Base-by-base conservation (phyloP, 2,329 filamentous ascomycete genomes). In the Aspergillus neoniger region DNA sequence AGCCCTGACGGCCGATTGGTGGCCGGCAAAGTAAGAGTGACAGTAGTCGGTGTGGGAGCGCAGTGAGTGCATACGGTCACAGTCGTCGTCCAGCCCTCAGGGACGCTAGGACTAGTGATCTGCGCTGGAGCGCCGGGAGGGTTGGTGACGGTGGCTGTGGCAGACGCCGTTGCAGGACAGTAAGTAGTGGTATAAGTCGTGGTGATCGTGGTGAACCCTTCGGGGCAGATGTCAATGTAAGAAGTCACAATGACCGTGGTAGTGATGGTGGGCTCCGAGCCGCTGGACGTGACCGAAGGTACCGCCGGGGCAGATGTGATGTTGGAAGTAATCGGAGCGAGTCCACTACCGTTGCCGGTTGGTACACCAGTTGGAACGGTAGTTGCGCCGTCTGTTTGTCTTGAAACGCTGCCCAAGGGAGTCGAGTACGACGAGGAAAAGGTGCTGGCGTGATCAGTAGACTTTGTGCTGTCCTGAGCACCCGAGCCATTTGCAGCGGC, bases 171-270 rank as follows among this genome's bases (percentile, higher is more conserved):
- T 15, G 68, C 72, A 3, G 76, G 74, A 62, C 74, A 77, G 55
- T 74, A 72, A 4, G 71, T 76, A 15, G 74, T 76, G 9, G 76
- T 79, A 48, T 73, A 70, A 0, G 75, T 76, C 3, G 73, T 74
- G 2, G 74, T 77, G 52, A 78, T 70, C 5, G 75, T 79, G 39
- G 74, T 78, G 64, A 76, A 79, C 5, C 78, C 78, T 25, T 76
- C 77, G 4, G 78, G 74, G 59, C 77, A 79, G 63, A 80, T 75
- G 54, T 76, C 73, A 7, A 73, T 71, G 62, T 79, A 79, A 17
- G 75, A 76, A 32, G 77, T 80, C 38, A 72, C 68, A 53, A 77
- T 72, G 17, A 78, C 63, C 12, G 76, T 77, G 9, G 76, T 77
- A 39, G 70, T 69, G 5, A 70, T 76, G 43, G 57, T 63, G 1